A percentile compares a stretch with the other conserved stretches of the same genome.
Conservation (phyloP, 225 moss, liverwort and hornwort species). For the Polytrichum commune region DNA sequence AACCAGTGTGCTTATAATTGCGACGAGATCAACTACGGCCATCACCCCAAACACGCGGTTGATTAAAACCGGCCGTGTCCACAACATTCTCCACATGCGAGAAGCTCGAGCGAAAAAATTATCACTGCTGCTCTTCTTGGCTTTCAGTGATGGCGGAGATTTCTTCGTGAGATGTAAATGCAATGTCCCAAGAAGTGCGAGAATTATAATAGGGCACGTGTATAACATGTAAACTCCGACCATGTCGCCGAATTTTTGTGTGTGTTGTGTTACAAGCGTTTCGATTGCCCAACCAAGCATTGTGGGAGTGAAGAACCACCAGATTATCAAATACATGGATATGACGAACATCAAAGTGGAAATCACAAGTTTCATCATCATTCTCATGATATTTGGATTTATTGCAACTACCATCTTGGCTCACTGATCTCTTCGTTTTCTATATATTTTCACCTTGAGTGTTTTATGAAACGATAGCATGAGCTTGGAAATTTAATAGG, state of each 20-base stretch:
- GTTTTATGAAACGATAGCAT: too few species aligned
- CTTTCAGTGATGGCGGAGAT: neutral
- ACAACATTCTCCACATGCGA: slow-evolving; percentile 7
- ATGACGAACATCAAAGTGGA: too few species aligned
- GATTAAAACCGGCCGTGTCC: neutral
- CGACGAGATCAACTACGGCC: neutral
- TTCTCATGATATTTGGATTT: too few species aligned
- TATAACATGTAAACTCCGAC: neutral
- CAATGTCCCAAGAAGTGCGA: neutral
- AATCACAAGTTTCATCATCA: too few species aligned
- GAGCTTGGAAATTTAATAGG: too few species aligned
- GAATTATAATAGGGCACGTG: neutral
- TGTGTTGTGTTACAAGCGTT: neutral
- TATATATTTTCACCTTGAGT: too few species aligned
- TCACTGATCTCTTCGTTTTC: too few species aligned
- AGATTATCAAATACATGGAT: too few species aligned
- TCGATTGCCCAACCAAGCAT: neutral
- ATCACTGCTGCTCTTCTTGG: neutral
- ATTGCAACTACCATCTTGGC: too few species aligned
- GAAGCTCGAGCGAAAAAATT: too few species aligned
- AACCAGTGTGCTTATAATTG: neutral
- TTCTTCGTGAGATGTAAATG: neutral
- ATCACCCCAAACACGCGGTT: slow-evolving; percentile 4
- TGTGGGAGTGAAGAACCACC: neutral
- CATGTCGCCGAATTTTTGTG: neutral